phyloP scores from a whole-genome alignment of 31 red algal genomes.

The Bonnemaisonia californica region DNA sequence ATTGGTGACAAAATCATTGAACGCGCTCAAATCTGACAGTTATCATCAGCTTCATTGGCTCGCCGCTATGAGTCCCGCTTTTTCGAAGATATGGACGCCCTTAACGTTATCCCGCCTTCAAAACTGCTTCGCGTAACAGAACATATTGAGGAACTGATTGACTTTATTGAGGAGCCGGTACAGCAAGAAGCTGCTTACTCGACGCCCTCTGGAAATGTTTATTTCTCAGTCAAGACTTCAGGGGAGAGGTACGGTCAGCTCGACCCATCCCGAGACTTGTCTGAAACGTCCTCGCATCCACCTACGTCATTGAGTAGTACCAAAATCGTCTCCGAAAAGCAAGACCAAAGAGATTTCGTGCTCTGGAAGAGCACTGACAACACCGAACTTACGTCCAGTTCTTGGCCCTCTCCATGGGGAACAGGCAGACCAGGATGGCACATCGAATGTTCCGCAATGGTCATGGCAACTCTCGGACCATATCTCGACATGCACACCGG shows the following conservation, averaged over 20 bases:
- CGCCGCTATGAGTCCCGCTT: constrained; percentile 56
- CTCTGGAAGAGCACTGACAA: constrained; percentile 70
- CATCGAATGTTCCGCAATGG: constrained; percentile 86
- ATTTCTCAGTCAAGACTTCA: constrained; percentile 51
- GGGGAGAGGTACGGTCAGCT: constrained; percentile 69
- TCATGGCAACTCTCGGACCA: constrained; percentile 42
- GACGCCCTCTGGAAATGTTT: constrained; percentile 46
- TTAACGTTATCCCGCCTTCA: constrained; percentile 55
- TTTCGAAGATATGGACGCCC: constrained; percentile 57
- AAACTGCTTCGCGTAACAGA: constrained; percentile 54
- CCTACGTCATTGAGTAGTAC: not conserved
- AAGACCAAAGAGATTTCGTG: constrained; percentile 68
- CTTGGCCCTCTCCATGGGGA: constrained; percentile 59
- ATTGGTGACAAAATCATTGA: constrained; percentile 78
- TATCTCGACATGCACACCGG: constrained; percentile 86
- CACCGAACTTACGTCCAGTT: not conserved
- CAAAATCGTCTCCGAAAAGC: constrained; percentile 35
- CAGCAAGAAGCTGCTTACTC: constrained; percentile 44
- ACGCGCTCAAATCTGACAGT: constrained; percentile 31
- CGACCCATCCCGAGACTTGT: constrained; percentile 26
- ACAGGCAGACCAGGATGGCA: constrained; percentile 84
- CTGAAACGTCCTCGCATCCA: not conserved
- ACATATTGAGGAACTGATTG: constrained; percentile 55
- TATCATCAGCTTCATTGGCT: constrained; percentile 26
- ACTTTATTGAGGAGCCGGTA: constrained; percentile 21